phyloP scores from a whole-genome alignment of 352 stramenopile genomes.

The Globisporangium nagaii region DNA sequence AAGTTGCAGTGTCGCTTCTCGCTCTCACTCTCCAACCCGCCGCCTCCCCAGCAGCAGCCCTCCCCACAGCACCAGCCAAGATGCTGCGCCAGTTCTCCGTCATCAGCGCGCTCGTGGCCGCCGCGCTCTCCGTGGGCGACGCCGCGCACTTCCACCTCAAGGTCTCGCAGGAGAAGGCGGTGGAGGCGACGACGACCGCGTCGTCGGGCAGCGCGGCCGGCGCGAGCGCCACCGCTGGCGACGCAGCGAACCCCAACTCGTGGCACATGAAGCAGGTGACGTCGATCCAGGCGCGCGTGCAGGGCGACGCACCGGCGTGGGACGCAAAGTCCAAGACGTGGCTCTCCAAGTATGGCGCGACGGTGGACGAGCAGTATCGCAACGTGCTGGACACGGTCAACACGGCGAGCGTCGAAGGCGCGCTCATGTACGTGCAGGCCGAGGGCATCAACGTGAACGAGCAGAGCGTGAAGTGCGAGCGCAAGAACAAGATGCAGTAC shows the following conservation, averaged over 20 bases:
- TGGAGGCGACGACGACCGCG: neutral
- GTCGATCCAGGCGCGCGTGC: slow-evolving; percentile 52
- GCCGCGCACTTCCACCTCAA: slow-evolving; percentile 14
- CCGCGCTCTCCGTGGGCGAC: slow-evolving; percentile 9
- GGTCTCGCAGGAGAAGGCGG: slow-evolving; percentile 2
- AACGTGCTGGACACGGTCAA: slow-evolving; percentile 64
- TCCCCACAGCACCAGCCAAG: neutral
- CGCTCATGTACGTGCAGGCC: slow-evolving; percentile 77
- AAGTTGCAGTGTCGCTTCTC: neutral
- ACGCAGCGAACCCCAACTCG: slow-evolving; percentile 2
- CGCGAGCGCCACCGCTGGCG: neutral
- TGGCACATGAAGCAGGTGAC: slow-evolving; percentile 39
- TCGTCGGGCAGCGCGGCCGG: neutral
- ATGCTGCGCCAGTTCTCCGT: slow-evolving; percentile 12
- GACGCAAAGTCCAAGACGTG: slow-evolving; percentile 23
- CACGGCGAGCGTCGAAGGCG: slow-evolving; percentile 64
- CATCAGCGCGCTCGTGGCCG: slow-evolving; percentile 9
- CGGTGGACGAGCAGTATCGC: slow-evolving; percentile 22
- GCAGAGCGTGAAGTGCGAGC: slow-evolving; percentile 18
- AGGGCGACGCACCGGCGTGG: slow-evolving; percentile 39
- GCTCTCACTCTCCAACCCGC: neutral
- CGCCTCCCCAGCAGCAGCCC: neutral
- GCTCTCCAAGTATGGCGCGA: slow-evolving; percentile 21
- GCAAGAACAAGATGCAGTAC: slow-evolving; percentile 31
- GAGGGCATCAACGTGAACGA: slow-evolving; percentile 47